Percentiles rank a stretch among this genome's conserved stretches.
Conservation (phyloP, 1,284 basidiomycete species). For the Pisolithus thermaeus region DNA sequence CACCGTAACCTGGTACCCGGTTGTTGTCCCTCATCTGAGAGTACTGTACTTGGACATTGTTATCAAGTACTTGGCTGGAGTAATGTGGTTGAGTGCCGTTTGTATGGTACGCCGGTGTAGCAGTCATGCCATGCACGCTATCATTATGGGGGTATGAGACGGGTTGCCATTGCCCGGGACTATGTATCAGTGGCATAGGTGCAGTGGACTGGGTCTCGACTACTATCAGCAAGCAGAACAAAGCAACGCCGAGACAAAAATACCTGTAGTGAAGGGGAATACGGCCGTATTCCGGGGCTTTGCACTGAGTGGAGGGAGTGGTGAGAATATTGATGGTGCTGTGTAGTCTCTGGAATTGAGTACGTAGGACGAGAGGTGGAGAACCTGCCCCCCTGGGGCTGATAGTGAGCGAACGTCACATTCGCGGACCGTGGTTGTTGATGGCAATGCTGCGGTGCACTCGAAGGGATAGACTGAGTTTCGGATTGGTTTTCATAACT, state of each 20-base stretch:
- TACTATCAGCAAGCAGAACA: not conserved
- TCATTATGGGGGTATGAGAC: constrained; percentile 22
- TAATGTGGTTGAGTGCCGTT: constrained; percentile 27
- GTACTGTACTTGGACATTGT: constrained; percentile 16
- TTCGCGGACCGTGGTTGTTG: constrained; percentile 15
- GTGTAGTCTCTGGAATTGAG: constrained; percentile 17
- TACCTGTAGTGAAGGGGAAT: constrained; percentile 24
- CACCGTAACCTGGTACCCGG: constrained; percentile 19
- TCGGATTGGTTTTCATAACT: constrained; percentile 18
- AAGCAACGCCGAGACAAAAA: not conserved
- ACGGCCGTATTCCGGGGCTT: constrained; percentile 14
- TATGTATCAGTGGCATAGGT: constrained; percentile 11
- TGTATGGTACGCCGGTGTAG: constrained; percentile 11
- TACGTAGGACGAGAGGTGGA: constrained; percentile 31
- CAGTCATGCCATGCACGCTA: constrained; percentile 18
- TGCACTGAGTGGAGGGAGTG: constrained; percentile 15
- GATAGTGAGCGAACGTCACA: constrained; percentile 31
- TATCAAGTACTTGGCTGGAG: constrained; percentile 16
- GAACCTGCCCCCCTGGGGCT: constrained; percentile 31
- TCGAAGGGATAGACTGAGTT: constrained; percentile 10
- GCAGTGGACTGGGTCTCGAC: constrained; percentile 15
- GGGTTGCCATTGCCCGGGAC: constrained; percentile 24
- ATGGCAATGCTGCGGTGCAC: constrained; percentile 12
- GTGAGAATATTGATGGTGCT: constrained; percentile 17
- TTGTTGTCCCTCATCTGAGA: constrained; percentile 24